Conservation (phyloP, 345 rosid genomes). For the Bretschneidera sinensis region DNA sequence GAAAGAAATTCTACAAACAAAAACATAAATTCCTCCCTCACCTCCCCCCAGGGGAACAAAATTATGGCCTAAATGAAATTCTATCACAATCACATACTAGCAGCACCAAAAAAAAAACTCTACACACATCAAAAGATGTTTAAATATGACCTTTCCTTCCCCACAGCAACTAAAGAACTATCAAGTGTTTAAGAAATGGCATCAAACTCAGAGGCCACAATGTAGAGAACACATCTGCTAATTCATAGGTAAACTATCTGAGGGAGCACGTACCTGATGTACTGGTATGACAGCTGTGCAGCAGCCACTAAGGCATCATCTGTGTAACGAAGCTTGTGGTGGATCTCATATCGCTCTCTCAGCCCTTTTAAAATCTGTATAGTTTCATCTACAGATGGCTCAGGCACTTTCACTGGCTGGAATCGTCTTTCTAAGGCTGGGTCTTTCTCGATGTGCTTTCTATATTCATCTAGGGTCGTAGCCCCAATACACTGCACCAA, state of each 20-base stretch:
- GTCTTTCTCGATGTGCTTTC: conserved; percentile 99
- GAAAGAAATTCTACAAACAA: too few species aligned
- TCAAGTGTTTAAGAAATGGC: too few species aligned
- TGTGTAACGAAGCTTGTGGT: conserved; percentile 95
- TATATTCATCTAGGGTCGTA: conserved; percentile 92
- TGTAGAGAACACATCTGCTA: not conserved
- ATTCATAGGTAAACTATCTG: conserved; percentile 1
- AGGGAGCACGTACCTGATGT: conserved; percentile 60
- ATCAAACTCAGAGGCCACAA: too few species aligned
- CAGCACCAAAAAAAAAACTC: too few species aligned
- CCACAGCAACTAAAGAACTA: too few species aligned
- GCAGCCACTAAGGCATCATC: conserved; percentile 88
- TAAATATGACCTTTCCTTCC: too few species aligned
- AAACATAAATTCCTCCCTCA: too few species aligned
- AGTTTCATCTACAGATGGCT: conserved; percentile 92
- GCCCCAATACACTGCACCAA: conserved; percentile 94
- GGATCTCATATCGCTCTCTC: conserved; percentile 95
- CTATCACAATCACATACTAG: too few species aligned
- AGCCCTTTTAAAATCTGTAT: conserved; percentile 89
- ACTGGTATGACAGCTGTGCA: conserved; percentile 91
- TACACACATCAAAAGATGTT: too few species aligned
- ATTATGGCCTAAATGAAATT: too few species aligned
- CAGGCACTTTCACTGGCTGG: conserved; percentile 99
- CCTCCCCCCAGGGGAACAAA: too few species aligned
- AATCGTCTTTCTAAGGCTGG: conserved; percentile 97